These are phyloP conservation scores for Bathelium albidoporum DNA, from an alignment of 495 filamentous ascomycete genomes.

Conservation along the genomic window DNA sequence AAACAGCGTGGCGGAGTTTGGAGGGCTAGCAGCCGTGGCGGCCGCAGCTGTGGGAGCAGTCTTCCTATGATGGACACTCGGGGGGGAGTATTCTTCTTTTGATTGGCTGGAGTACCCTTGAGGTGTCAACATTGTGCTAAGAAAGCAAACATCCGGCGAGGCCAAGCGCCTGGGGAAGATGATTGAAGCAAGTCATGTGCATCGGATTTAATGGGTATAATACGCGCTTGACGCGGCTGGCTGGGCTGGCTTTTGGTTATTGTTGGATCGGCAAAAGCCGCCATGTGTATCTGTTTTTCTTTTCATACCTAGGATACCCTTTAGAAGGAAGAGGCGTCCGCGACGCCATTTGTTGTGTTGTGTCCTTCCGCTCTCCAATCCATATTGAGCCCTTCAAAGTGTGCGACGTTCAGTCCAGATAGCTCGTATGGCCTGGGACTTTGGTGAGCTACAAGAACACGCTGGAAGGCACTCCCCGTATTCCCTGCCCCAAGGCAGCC, in stretches of 20 bases:
- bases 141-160: not conserved
- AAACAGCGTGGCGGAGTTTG: not conserved
- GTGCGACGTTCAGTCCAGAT: too few relatives aligned
- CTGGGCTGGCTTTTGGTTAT: not conserved
- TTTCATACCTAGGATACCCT: not conserved
- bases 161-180: not conserved
- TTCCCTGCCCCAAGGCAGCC: not conserved
- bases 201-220: constrained; percentile 1
- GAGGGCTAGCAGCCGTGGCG: not conserved
- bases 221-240: not conserved
- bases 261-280: not conserved
- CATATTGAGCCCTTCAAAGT: too few relatives aligned
- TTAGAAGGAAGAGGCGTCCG: not conserved
- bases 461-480: not conserved
- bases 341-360: too few relatives aligned
- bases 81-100: not conserved
- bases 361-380: too few relatives aligned
- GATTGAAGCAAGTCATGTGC: not conserved
- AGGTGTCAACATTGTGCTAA: not conserved
- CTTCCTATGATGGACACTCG: not conserved
- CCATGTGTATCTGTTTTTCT: not conserved
- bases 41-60: not conserved
- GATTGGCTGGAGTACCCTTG: not conserved
- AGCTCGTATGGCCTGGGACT: too few relatives aligned
- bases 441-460: not conserved